A percentile compares a stretch with the other conserved stretches of the same genome.
Evolutionary conservation across 352 stramenopile genomes (phyloP).

Genomic region (Nothophytophthora sp.): DNA sequence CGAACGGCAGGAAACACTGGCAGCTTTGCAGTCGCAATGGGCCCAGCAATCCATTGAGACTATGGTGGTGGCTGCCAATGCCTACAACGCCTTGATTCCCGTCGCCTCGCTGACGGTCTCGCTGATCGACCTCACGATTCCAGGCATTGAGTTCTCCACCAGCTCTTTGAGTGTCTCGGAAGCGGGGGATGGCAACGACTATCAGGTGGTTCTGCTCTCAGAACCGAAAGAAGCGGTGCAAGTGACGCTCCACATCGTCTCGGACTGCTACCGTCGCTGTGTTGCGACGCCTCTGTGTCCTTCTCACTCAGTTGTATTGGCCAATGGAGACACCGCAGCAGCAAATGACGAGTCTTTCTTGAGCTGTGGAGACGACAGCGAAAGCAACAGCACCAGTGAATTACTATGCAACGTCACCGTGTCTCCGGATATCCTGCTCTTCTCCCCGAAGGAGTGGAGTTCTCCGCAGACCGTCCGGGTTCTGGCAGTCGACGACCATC

Average conservation of each 20-base stretch:
- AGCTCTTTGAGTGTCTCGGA: constrained; percentile 66
- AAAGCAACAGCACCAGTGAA: constrained; percentile 11
- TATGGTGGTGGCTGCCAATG: constrained; percentile 21
- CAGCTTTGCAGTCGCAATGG: constrained; percentile 39
- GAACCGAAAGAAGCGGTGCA: constrained; percentile 55
- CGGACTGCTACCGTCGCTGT: constrained; percentile 62
- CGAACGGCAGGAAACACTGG: constrained; percentile 18
- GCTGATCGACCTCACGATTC: constrained; percentile 55
- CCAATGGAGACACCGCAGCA: constrained; percentile 6
- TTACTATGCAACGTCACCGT: constrained; percentile 75
- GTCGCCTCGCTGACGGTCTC: constrained; percentile 19
- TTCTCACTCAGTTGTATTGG: constrained; percentile 22
- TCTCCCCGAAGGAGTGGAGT: constrained; percentile 56
- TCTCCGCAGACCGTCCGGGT: constrained; percentile 68
- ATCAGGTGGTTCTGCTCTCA: constrained; percentile 67
- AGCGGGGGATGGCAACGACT: constrained; percentile 67
- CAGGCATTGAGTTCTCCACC: constrained; percentile 70
- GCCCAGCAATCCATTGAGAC: constrained; percentile 27
- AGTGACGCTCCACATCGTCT: constrained; percentile 45
- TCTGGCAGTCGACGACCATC: constrained; percentile 63
- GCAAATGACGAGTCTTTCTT: constrained; percentile 9
- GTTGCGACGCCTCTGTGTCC: constrained; percentile 28
- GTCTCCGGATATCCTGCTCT: constrained; percentile 43
- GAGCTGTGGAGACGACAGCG: constrained; percentile 21
- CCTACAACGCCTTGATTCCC: constrained; percentile 21